Evolutionary conservation across 1,284 basidiomycete species (phyloP).

Genomic region (Mycosarcoma maydis): DNA sequence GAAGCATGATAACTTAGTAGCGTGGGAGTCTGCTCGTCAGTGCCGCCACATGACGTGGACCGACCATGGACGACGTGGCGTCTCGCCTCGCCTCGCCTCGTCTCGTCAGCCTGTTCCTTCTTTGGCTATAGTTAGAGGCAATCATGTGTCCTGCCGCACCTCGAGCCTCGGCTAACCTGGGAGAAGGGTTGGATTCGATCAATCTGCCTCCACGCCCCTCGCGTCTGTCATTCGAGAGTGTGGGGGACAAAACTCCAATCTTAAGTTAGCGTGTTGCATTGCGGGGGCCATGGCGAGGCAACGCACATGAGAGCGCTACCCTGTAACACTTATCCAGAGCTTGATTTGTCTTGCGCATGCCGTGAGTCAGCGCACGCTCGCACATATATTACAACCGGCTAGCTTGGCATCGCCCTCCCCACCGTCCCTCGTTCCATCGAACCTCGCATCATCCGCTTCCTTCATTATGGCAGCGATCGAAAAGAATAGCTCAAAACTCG

Average conservation of each 20-base stretch:
- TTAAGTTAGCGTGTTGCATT: no score
- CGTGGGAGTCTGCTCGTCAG: no score
- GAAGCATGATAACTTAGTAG: no score
- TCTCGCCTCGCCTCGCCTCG: no score
- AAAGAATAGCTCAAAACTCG: conserved; percentile 21
- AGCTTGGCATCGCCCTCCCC: no score
- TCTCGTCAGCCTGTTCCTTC: no score
- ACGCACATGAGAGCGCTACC: no score
- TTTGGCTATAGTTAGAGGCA: no score
- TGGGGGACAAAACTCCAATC: neutral
- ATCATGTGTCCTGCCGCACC: conserved; percentile 1
- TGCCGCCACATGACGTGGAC: neutral
- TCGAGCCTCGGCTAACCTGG: conserved; percentile 1
- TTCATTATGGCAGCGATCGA: conserved; percentile 23
- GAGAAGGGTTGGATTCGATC: neutral
- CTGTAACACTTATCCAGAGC: no score
- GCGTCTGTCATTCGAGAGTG: neutral
- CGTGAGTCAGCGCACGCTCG: no score
- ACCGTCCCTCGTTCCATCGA: neutral
- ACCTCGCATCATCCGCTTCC: neutral
- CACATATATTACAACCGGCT: conserved; percentile 10
- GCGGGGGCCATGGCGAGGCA: neutral
- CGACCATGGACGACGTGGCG: neutral
- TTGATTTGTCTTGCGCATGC: no score
- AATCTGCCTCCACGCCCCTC: neutral